Evolutionary conservation across 768 basidiomycete species (phyloP), one percentile per base, ranked within the genome.

Genomic region (Termitomyces sp.): DNA sequence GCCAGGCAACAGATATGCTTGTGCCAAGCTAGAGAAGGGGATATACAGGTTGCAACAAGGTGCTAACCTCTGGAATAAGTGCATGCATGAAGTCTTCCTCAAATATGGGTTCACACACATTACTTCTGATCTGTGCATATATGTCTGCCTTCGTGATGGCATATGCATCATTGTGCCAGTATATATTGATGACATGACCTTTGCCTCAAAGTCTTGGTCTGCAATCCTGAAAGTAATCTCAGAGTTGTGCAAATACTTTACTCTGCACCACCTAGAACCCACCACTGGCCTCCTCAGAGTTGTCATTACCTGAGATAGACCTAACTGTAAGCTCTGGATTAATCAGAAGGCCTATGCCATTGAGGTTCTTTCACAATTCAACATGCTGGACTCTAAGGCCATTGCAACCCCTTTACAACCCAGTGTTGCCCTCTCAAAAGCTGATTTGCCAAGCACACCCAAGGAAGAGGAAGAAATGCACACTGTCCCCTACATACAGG

Each of bases 221-320:
- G 11, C 53, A 34, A 34, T 34, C 7, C 34, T 34, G 45, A 7
- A 45, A 14, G 12, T 48, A 34, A 34, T 25, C 20, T 48, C n/a
- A n/a, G n/a, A 48, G 20, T 31, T 48, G 47, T 34, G 34, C 34
- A 37, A 37, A 37, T 37, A 37, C 37, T 37, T 37, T 37, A 37
- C 37, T 37, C 9, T 37, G 37, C 8, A 9, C 11, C 31, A 60
- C 15, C 5, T 60, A 1, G 36, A 46, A 7, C 53, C 46, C 1
- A 60, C 47, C 1, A 49, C 53, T 29, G 47, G 52, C 17, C 53
- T 60, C 14, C 59, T 60, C 25, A 45, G 52, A 10, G 46, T 55
- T 9, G 20, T n/a, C 31, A 31, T 61, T 34, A 50, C 55, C 15
- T 9, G 55, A 1, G 40, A 61, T 15, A 47, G 38, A 14, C 46